These are phyloP conservation scores for Mycogone perniciosa DNA, from an alignment of 2,329 filamentous ascomycete species.

Conservation along the genomic window DNA sequence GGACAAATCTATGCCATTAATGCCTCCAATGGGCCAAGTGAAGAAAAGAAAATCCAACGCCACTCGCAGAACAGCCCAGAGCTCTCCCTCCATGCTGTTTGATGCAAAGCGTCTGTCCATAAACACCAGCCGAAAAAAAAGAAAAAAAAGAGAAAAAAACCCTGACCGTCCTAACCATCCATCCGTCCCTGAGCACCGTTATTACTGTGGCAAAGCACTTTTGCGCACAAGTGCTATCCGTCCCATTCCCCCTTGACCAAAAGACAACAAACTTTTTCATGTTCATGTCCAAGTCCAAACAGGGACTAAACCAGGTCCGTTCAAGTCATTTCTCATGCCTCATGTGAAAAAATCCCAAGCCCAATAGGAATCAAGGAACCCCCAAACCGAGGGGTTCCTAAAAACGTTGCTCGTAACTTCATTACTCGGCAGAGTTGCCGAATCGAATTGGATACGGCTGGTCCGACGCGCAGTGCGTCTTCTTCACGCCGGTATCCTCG, in stretches of 20 bases:
- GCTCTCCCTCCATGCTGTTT: too few species aligned
- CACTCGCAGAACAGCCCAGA: not conserved
- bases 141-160: not conserved
- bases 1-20: not conserved
- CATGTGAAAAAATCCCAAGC: slow-evolving; percentile 6
- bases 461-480: not conserved
- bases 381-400: not conserved
- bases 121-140: not conserved
- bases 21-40: not conserved
- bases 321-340: slow-evolving; percentile 10
- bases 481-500: not conserved
- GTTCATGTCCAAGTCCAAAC: not conserved
- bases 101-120: too few species aligned
- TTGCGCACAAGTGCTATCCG: not conserved
- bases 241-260: not conserved
- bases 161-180: not conserved
- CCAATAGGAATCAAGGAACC: not conserved
- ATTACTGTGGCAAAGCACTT: slow-evolving; percentile 1
- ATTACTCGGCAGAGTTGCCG: slow-evolving; percentile 8
- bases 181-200: not conserved
- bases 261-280: slow-evolving; percentile 5
- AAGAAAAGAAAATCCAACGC: not conserved
- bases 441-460: slow-evolving; percentile 8
- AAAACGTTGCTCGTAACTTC: slow-evolving; percentile 5
- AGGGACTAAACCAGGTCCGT: not conserved